Percentiles rank a stretch among this genome's conserved stretches.
These are phyloP conservation scores for Saccharomyces hybrid DNA, from an alignment of 1,139 yeast species.

Conservation along the genomic window DNA sequence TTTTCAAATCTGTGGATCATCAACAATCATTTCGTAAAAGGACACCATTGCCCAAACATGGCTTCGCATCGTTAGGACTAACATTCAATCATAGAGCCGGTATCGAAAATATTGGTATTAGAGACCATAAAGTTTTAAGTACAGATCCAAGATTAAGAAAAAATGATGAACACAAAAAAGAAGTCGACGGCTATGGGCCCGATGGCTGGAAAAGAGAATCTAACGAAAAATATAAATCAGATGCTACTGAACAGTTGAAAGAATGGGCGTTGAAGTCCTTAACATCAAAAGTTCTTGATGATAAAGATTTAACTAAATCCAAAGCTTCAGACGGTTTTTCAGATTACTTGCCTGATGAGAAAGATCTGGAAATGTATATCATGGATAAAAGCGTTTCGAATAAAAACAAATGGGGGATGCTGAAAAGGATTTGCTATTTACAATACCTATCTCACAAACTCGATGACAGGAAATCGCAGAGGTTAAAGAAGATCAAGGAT, in stretches of 20 bases:
- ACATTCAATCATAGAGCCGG: constrained; percentile 85
- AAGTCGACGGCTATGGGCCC: constrained; percentile 68
- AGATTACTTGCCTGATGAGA: constrained; percentile 49
- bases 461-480: constrained; percentile 33
- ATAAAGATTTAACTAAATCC: constrained; percentile 16
- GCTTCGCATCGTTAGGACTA: background rate
- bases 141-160: constrained; percentile 74
- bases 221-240: constrained; percentile 40
- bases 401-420: constrained; percentile 45
- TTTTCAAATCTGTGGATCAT: constrained; percentile 8
- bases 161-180: constrained; percentile 53
- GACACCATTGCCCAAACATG: background rate
- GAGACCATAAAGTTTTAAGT: constrained; percentile 76
- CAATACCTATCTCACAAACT: constrained; percentile 52
- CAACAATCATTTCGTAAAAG: background rate
- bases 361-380: constrained; percentile 50
- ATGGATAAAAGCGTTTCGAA: constrained; percentile 38
- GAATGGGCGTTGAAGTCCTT: constrained; percentile 47
- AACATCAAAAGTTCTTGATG: constrained; percentile 31
- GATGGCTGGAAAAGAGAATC: constrained; percentile 49
- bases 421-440: constrained; percentile 61
- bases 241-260: constrained; percentile 47
- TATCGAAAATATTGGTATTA: constrained; percentile 72
- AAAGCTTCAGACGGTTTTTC: constrained; percentile 3
- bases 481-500: constrained; percentile 15